These are phyloP conservation scores for Blumeria graminis DNA, from an alignment of 2,329 filamentous ascomycete species.

Conservation along the genomic window DNA sequence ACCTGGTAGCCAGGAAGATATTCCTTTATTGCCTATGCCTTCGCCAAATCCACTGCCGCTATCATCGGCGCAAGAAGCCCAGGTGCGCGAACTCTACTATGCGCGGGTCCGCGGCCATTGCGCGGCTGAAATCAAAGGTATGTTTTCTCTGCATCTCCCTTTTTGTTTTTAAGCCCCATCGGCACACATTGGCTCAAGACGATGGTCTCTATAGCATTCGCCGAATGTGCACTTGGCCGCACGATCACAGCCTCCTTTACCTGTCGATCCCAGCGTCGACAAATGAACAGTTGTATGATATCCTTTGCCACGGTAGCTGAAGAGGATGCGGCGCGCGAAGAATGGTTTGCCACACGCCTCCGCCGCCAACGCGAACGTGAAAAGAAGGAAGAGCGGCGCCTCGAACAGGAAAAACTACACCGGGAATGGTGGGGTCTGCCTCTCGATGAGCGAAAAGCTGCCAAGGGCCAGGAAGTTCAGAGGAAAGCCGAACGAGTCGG, in stretches of 20 bases:
- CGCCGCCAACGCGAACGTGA: conserved; percentile 45
- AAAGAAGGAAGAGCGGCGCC: conserved; percentile 31
- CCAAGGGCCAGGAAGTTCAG: conserved; percentile 28
- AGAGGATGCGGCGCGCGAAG: conserved; percentile 68
- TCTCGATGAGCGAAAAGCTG: conserved; percentile 29
- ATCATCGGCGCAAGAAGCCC: conserved; percentile 56
- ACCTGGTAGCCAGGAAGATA: conserved; percentile 7
- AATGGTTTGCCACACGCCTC: conserved; percentile 68
- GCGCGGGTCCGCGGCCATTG: conserved; percentile 55
- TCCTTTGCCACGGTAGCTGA: conserved; percentile 61
- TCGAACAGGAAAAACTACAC: conserved; percentile 39
- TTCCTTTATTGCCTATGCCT: conserved; percentile 19
- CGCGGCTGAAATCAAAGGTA: conserved; percentile 55
- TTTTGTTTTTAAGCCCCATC: not conserved
- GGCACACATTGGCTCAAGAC: not conserved
- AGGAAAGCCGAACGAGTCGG: conserved; percentile 30
- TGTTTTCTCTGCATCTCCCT: conserved; percentile 5
- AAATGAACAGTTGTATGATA: conserved; percentile 91
- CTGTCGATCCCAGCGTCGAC: conserved; percentile 53
- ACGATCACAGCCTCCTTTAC: conserved; percentile 74
- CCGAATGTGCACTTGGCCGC: conserved; percentile 63
- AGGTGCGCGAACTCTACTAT: conserved; percentile 62
- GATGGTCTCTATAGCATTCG: conserved; percentile 41
- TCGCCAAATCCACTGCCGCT: conserved; percentile 62
- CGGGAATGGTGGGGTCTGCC: conserved; percentile 44